Evolutionary conservation across 768 basidiomycete species (phyloP).

Genomic region (Calocybe gangraenosa): DNA sequence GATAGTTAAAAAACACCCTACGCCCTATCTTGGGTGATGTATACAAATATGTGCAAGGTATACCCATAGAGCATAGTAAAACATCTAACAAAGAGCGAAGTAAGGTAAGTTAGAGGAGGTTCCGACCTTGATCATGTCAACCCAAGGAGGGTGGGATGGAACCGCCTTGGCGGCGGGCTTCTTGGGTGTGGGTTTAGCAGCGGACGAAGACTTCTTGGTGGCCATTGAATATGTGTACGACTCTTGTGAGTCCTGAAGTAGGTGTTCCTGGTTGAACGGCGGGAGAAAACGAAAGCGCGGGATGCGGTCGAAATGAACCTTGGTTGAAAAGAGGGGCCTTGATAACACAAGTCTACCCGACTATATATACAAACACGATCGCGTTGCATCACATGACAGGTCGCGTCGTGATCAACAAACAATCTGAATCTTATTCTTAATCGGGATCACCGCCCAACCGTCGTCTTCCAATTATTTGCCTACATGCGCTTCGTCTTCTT

Average conservation of each 20-base stretch:
- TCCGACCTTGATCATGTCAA: slow-evolving; percentile 78
- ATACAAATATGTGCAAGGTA: neutral
- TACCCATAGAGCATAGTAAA: neutral
- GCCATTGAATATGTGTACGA: slow-evolving; percentile 21
- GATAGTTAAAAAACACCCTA: slow-evolving; percentile 15
- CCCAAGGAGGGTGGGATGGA: slow-evolving; percentile 55
- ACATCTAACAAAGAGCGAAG: neutral
- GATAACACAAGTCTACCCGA: slow-evolving; percentile 27
- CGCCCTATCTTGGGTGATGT: slow-evolving; percentile 16
- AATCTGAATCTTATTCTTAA: neutral
- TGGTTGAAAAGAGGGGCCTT: slow-evolving; percentile 32
- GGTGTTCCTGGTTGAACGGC: slow-evolving; percentile 12
- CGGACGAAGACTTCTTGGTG: slow-evolving; percentile 30
- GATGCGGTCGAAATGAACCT: slow-evolving; percentile 19
- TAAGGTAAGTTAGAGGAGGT: slow-evolving; percentile 4
- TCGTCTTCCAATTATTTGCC: no score
- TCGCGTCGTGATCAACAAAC: slow-evolving; percentile 39
- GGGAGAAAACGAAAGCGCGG: slow-evolving; percentile 15
- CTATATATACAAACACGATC: slow-evolving; percentile 47
- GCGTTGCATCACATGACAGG: slow-evolving; percentile 36
- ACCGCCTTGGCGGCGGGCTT: slow-evolving; percentile 44
- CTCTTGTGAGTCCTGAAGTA: no score
- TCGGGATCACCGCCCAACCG: no score
- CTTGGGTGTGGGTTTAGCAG: slow-evolving; percentile 35
- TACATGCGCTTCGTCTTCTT: no score